Evolutionary conservation across 202 grass and related monocot species (phyloP).

Genomic region (Brachypodium distachyon): DNA sequence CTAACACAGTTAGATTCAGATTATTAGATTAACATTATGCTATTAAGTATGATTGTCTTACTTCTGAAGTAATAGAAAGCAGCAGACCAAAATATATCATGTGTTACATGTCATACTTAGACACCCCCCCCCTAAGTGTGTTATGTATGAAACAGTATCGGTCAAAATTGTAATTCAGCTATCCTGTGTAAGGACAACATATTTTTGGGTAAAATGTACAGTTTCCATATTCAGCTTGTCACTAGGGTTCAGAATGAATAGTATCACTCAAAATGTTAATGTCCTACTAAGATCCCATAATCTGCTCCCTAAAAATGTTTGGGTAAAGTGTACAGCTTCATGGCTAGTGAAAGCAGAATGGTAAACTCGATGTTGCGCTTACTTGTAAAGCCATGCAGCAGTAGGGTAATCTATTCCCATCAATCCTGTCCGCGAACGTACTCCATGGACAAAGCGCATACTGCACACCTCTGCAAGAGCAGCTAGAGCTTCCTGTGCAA

Average conservation of each 20-base stretch:
- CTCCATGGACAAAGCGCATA: conserved; percentile 94
- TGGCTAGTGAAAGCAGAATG: conserved; percentile 7
- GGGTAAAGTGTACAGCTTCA: neutral
- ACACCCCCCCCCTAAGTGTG: neutral
- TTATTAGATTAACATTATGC: conserved; percentile 1
- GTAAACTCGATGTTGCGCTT: neutral
- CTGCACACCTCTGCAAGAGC: conserved; percentile 83
- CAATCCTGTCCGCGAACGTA: conserved; percentile 65
- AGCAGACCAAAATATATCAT: neutral
- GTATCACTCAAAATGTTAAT: neutral
- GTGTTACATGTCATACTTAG: neutral
- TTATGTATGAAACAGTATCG: neutral
- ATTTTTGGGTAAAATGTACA: neutral
- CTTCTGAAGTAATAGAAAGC: neutral
- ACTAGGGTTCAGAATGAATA: neutral
- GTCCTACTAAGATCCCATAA: neutral
- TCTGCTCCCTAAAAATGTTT: neutral
- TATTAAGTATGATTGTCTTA: neutral
- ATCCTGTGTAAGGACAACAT: neutral
- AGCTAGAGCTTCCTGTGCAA: conserved; percentile 57
- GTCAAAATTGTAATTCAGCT: neutral
- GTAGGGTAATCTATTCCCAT: conserved; percentile 96
- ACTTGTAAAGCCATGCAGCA: conserved; percentile 78
- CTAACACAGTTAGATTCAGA: neutral
- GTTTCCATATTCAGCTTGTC: too few species aligned